A percentile compares a stretch with the other conserved stretches of the same genome.
Evolutionary conservation across 495 filamentous ascomycete species (phyloP).

Genomic region (Penicillium silybi): DNA sequence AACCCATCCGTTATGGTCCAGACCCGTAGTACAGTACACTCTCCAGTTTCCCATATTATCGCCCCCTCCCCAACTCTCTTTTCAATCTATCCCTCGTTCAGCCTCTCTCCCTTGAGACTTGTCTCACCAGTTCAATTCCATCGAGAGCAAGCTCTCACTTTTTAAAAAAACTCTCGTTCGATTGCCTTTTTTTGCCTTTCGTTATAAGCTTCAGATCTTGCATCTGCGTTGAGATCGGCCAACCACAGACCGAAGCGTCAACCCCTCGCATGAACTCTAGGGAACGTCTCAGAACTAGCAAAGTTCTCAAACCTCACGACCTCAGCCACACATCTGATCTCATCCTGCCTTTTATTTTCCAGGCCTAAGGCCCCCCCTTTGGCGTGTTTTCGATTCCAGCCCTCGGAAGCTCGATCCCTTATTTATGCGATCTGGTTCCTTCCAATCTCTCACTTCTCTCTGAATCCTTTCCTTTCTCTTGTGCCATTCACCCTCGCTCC

Average conservation of each 20-base stretch:
- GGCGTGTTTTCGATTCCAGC: slow-evolving; percentile 10
- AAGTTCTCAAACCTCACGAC: slow-evolving; percentile 3
- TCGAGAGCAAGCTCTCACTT: slow-evolving; percentile 3
- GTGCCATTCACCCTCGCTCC: not conserved
- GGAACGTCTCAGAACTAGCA: not conserved
- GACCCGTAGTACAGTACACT: too few relatives aligned
- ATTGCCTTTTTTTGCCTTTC: not conserved
- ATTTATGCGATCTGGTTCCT: slow-evolving; percentile 5
- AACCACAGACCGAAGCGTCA: not conserved
- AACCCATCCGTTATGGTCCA: not conserved
- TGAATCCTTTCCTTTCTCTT: not conserved
- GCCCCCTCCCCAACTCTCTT: not conserved
- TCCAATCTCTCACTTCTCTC: slow-evolving; percentile 3
- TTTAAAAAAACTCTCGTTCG: not conserved
- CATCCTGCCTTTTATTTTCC: not conserved
- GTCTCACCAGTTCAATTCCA: not conserved
- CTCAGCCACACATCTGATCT: slow-evolving; percentile 11
- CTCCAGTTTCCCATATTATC: not conserved
- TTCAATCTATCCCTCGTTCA: not conserved
- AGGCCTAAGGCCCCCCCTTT: not conserved
- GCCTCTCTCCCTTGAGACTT: not conserved
- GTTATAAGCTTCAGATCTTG: slow-evolving; percentile 1
- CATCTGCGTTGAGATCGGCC: slow-evolving; percentile 4
- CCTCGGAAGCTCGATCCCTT: slow-evolving; percentile 2
- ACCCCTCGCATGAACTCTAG: slow-evolving; percentile 3